Conservation (phyloP, 2,329 filamentous ascomycete species). For the Aspergillus vadensis region DNA sequence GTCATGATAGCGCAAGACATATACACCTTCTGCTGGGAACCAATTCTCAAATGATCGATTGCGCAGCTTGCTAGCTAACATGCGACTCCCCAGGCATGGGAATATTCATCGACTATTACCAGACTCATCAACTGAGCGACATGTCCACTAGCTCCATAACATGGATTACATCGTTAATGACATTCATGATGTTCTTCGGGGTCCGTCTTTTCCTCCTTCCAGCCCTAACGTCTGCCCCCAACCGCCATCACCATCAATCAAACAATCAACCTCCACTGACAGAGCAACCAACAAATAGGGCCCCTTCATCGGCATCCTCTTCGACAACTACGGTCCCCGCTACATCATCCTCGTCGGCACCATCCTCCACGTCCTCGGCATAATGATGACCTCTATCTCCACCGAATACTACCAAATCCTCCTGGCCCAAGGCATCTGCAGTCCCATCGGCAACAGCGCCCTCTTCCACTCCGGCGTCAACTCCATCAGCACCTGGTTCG, state of each 20-base stretch:
- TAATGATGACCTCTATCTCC: constrained; percentile 59
- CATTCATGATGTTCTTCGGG: constrained; percentile 20
- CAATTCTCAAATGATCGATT: background rate
- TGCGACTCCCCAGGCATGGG: constrained; percentile 24
- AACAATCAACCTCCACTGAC: background rate
- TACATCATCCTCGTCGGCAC: constrained; percentile 54
- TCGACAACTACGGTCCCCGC: constrained; percentile 64
- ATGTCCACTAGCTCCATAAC: constrained; percentile 14
- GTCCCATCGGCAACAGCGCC: constrained; percentile 51
- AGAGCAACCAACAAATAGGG: constrained; percentile 5
- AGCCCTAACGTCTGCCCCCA: background rate
- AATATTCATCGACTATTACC: constrained; percentile 30
- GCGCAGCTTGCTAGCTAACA: background rate
- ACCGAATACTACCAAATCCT: constrained; percentile 58
- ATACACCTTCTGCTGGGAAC: background rate
- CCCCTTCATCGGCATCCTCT: constrained; percentile 16
- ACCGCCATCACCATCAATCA: background rate
- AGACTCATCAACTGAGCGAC: constrained; percentile 14
- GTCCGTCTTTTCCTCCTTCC: constrained; percentile 3
- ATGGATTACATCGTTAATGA: constrained; percentile 19
- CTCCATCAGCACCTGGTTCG: constrained; percentile 55
- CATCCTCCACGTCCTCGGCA: constrained; percentile 57
- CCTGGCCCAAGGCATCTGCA: constrained; percentile 56
- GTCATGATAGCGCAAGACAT: background rate
- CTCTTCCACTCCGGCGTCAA: constrained; percentile 50